A percentile compares a stretch with the other conserved stretches of the same genome.
phyloP scores from a whole-genome alignment of 371 early-diverging fungal species.

The Nematocida homosporus region DNA sequence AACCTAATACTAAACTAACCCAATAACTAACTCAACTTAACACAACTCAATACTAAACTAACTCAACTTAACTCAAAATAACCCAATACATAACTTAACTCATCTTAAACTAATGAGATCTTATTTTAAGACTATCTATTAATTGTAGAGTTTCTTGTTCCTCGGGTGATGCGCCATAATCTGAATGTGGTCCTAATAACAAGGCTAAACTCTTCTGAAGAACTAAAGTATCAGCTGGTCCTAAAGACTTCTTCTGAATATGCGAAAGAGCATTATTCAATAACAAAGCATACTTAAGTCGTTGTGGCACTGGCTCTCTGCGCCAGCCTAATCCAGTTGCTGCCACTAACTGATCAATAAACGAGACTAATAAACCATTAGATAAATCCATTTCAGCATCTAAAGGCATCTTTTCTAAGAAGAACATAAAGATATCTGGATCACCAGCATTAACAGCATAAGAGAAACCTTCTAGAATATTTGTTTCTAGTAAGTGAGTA shows the following conservation, averaged over 20 bases:
- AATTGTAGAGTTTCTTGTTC: conserved; percentile 28
- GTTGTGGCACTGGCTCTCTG: neutral
- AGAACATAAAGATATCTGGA: conserved; percentile 49
- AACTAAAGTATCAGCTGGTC: neutral
- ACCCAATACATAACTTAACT: too few relatives aligned
- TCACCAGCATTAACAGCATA: conserved; percentile 18
- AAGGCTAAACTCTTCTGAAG: neutral
- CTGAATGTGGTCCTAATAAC: neutral
- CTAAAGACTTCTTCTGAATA: neutral
- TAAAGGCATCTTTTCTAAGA: conserved; percentile 38
- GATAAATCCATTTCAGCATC: conserved; percentile 47
- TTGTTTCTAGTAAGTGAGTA: conserved; percentile 46
- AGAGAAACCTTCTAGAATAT: conserved; percentile 46
- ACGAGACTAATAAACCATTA: conserved; percentile 17
- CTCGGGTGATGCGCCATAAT: conserved; percentile 19
- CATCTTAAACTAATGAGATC: too few relatives aligned
- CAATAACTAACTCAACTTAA: too few relatives aligned
- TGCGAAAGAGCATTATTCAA: conserved; percentile 47
- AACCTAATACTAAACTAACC: too few relatives aligned
- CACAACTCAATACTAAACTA: too few relatives aligned
- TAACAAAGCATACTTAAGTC: conserved; percentile 24
- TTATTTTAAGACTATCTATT: neutral
- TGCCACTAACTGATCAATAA: conserved; percentile 31
- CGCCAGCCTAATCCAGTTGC: conserved; percentile 1
- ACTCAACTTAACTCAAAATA: too few relatives aligned